Evolutionary conservation across 768 basidiomycete genomes (phyloP), one percentile per base, ranked within the genome.

Genomic region (Boletus reticulatus): DNA sequence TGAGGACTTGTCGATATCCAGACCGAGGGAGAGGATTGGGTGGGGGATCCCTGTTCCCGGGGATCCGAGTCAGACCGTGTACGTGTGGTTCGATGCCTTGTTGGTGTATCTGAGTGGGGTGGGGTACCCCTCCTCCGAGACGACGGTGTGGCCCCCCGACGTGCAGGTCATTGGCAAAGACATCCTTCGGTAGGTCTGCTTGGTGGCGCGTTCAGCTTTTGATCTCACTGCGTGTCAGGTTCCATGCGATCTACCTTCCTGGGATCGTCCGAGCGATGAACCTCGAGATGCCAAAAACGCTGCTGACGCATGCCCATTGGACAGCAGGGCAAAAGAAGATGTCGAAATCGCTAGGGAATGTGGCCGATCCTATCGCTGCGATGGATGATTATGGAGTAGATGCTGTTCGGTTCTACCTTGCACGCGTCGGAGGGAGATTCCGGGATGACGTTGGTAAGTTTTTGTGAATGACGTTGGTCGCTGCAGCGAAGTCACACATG

Each of bases 41-140:
- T 96, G 94, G 94, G 94, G 94, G 1, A 84, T 97, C 0, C 83
- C 82, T 0, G 94, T 96, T 0, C 94, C 94, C 0, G 79, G 76
- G 17, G 92, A 97, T 66, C 73, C 80, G 0, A 76, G 78, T 4
- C 93, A 96, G 60, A 94, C 92, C 0, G 85, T 97, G 39, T 96
- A 97, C 68, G 94, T 96, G 48, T 97, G 93, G 94, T 87, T 96
- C 57, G 94, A 96, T 66, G 94, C 94, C 3, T 74, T 96, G 55
- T 78, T 89, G 24, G 84, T 89, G 46, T 97, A 97, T 69, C 74
- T 95, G 48, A 90, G 91, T 14, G 91, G 86, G 5, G 74, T 85
- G 8, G 90, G 89, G 4, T 94, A 90, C 66, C 38, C 67, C 49
- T 65, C 55, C 1, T 48, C 61, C 1, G 62, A 62, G 12, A 47